Base-by-base conservation (phyloP, 2,329 filamentous ascomycete species). In the Cytospora chrysosperma region DNA sequence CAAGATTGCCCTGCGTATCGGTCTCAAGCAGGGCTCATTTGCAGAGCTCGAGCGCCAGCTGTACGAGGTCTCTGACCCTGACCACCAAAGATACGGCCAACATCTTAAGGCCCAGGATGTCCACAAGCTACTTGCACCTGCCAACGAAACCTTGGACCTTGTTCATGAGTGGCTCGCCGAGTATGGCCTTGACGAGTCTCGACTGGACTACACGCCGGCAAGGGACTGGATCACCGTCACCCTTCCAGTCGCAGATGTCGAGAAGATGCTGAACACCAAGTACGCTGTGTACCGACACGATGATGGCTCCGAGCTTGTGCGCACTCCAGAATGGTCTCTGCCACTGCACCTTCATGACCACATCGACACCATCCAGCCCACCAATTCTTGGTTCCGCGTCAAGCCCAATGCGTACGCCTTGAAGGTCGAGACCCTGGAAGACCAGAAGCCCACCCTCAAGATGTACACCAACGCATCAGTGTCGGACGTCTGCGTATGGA, bases 311-410 rank as follows among this genome's bases (percentile, higher is more conserved):
- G 70, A 77, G 13, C 70, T 86, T 9, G 77, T 82, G 19, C 80
- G 85, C 51, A 79, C 85, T 0, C 79, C 82, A 1, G 73, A 77
- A 49, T 88, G 85, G 84, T 86, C 84, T 51, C 78, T 88, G 5
- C 73, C 73, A 1, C 75, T 78, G 19, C 72, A 77, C 28, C 68
- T 82, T 55, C 69, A 73, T 26, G 58, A 59, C 17, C 67, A 75
- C 64, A 77, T 82, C 68, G 76, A 82, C 60, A 71, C 82, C 19
- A 78, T 85, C 52, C 79, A 82, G 27, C 82, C 82, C 0, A 84
- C 82, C 0, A 82, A 78, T 40, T 79, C 77, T 61, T 83, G 84
- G 67, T 81, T 79, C 63, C 73, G 72, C 62, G 68, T 72, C 37
- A 76, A 74, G 58, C 76, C 63, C 15, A 67, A 65, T 68, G 70